Conservation (phyloP, 2,329 filamentous ascomycete species). For the Pseudogymnoascus sp. region DNA sequence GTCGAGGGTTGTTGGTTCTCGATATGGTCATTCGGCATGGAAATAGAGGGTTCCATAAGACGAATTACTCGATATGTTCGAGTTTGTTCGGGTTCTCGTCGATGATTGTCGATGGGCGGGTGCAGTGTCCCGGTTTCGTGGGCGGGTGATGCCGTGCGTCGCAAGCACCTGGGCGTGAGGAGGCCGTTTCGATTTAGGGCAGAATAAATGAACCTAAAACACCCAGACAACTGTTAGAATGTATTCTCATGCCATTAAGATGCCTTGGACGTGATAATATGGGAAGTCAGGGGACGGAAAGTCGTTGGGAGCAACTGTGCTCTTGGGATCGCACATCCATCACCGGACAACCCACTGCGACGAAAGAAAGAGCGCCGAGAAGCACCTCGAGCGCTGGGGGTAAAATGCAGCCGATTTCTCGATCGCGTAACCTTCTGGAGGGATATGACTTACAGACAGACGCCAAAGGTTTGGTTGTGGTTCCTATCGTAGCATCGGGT, state of each 20-base stretch:
- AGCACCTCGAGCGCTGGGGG: neutral
- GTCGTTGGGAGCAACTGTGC: neutral
- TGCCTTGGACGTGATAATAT: neutral
- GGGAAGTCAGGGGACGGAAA: neutral
- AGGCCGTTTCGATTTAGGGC: conserved; percentile 22
- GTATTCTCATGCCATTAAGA: neutral
- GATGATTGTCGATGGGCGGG: neutral
- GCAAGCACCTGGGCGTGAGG: conserved; percentile 14
- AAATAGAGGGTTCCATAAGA: conserved; percentile 12
- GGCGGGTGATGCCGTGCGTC: conserved; percentile 3
- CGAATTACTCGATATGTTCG: conserved; percentile 11
- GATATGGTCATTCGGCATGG: neutral
- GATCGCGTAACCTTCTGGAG: conserved; percentile 28
- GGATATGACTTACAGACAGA: conserved; percentile 26
- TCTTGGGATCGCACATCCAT: neutral
- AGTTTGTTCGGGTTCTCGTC: conserved; percentile 5
- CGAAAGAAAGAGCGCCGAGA: neutral
- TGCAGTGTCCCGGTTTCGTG: conserved; percentile 1
- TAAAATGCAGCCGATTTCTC: conserved; percentile 17
- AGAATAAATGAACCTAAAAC: neutral
- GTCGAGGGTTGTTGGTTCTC: neutral
- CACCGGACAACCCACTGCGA: neutral
- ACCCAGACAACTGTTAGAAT: neutral
- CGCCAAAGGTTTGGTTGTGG: conserved; percentile 25
- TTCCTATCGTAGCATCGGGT: conserved; percentile 29